Evolutionary conservation across 306 rosid species (phyloP), one percentile per base, ranked within the genome.

Genomic region (Rosa rugosa): DNA sequence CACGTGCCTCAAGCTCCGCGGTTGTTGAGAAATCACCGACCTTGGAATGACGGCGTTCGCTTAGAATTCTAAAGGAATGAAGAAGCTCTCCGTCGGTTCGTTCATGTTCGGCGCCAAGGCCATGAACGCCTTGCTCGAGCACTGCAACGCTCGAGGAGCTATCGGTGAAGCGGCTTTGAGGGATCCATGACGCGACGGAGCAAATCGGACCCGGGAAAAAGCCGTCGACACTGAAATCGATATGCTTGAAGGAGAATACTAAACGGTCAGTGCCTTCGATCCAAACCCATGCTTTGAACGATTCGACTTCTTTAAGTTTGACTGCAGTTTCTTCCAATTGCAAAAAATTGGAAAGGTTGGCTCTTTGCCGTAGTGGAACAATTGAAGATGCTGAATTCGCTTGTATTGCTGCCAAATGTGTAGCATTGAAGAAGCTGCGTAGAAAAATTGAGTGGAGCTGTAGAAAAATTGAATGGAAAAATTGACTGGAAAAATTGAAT

Each of bases 361-460:
- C 97, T 14, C 85, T 93, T 8, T 93, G 98, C 49, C 97, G 97
- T 44, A 88, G 94, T 40, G 90, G 82, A 22, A 86, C 91, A 1
- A 79, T 91, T 63, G 93, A 97, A 14, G 98, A 93, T 75, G 80
- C 87, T 0, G 98, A 93, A 69, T 89, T 93, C 46, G 91, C 90
- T 25, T 85, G 93, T 80, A 89, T 93, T 83, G 97, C 98, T 14
- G 65, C 72, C 0, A 93, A 89, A 82, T 93, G 98, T 46, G 38
- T 67, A 51, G 90, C 97, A 0, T 78, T 93, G 80, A 93, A 83
- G 88, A 93, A 93, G 85, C 87, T 93, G 1, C 89, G 96, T 80
- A 93, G 82, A 73, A 89, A 87, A 31, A 71, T n/a, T n/a, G n/a
- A n/a, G n/a, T n/a, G n/a, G n/a, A n/a, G n/a, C n/a, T n/a, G 27